Evolutionary conservation across 2,329 filamentous ascomycete genomes (phyloP).

Genomic region (Paraphaeosphaeria sporulosa): DNA sequence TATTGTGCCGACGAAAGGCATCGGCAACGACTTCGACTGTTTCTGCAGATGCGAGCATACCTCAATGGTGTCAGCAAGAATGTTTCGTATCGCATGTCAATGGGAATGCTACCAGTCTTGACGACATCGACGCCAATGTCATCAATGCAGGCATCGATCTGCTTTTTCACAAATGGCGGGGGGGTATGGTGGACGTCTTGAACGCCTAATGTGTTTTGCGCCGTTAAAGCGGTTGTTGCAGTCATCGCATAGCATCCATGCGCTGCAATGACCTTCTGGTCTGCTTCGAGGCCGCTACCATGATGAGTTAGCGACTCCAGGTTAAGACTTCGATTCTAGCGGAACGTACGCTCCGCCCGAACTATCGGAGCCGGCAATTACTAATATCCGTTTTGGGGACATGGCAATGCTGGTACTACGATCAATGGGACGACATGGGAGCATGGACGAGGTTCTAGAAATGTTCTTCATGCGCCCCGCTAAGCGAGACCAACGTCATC

Average conservation of each 20-base stretch:
- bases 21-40: conserved; percentile 74
- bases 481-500: conserved; percentile 29
- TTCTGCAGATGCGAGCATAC: conserved; percentile 80
- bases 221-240: conserved; percentile 92
- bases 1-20: conserved; percentile 64
- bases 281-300: conserved; percentile 85
- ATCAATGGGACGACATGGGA: background rate
- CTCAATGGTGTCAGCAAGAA: conserved; percentile 54
- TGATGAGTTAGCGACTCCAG: conserved; percentile 26
- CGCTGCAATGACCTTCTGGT: conserved; percentile 91
- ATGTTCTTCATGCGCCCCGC: conserved; percentile 29
- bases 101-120: conserved; percentile 74
- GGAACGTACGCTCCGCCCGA: conserved; percentile 81
- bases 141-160: conserved; percentile 83
- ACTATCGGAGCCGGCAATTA: conserved; percentile 89
- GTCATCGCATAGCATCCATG: conserved; percentile 97
- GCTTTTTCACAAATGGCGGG: conserved; percentile 78
- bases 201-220: conserved; percentile 90
- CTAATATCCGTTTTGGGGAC: conserved; percentile 66
- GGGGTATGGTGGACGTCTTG: conserved; percentile 82
- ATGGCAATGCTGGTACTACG: conserved; percentile 23
- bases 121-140: conserved; percentile 90
- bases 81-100: background rate
- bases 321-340: conserved; percentile 20
- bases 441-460: conserved; percentile 16